A percentile compares a stretch with the other conserved stretches of the same genome.
These are phyloP conservation scores for Coccomyxa sp. DNA, from an alignment of 139 green algal genomes.

Conservation along the genomic window DNA sequence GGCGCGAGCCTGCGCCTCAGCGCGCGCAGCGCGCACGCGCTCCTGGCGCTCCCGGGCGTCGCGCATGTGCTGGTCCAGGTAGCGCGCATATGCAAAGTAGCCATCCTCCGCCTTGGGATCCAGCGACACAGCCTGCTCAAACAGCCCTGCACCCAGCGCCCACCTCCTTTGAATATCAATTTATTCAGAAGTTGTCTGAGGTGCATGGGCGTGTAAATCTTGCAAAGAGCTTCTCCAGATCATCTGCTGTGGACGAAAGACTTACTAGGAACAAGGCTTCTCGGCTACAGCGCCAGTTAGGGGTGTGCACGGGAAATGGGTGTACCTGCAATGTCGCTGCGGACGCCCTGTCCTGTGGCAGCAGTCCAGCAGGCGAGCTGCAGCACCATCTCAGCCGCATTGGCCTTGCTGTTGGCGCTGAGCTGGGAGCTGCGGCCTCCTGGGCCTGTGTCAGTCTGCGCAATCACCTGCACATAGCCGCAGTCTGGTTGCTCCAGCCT, in stretches of 20 bases:
- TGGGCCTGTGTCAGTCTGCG: background rate
- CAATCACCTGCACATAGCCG: constrained; percentile 1
- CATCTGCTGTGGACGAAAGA: too few relatives aligned
- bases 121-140: constrained; percentile 53
- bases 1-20: too few relatives aligned
- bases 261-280: too few relatives aligned
- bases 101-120: constrained; percentile 70
- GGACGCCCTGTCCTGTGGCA: constrained; percentile 66
- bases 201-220: too few relatives aligned
- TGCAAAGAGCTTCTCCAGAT: too few relatives aligned
- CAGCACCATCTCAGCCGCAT: constrained; percentile 49
- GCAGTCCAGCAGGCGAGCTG: constrained; percentile 76
- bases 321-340: constrained; percentile 52
- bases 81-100: constrained; percentile 81
- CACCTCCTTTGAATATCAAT: too few relatives aligned
- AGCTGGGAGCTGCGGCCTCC: constrained; percentile 9
- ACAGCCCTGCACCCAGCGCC: constrained; percentile 54
- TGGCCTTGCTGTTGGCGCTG: background rate
- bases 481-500: background rate
- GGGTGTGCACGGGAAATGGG: background rate
- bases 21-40: background rate
- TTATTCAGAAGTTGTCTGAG: too few relatives aligned
- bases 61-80: constrained; percentile 77
- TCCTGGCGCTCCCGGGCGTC: constrained; percentile 42
- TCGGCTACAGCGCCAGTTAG: too few relatives aligned